Percentiles rank a stretch among this genome's conserved stretches.
These are phyloP conservation scores for Melampsora larici-populina DNA, from an alignment of 1,284 basidiomycete genomes.

Conservation along the genomic window DNA sequence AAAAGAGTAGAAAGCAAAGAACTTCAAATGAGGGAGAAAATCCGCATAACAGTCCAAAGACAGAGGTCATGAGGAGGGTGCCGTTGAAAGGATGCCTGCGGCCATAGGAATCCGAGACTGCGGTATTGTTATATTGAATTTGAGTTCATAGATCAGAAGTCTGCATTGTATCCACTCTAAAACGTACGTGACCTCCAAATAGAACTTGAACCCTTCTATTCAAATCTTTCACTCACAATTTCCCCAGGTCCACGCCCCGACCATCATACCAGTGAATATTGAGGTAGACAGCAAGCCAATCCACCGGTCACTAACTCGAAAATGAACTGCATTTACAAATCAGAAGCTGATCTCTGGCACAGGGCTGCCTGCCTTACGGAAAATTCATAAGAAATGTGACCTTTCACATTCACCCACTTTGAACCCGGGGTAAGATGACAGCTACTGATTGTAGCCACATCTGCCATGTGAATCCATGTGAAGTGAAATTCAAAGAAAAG, in stretches of 20 bases:
- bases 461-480: neutral
- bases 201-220: neutral
- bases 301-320: slow-evolving; percentile 59
- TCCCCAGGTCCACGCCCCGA: slow-evolving; percentile 68
- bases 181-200: neutral
- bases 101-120: slow-evolving; percentile 60
- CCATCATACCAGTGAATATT: slow-evolving; percentile 92
- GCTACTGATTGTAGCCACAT: slow-evolving; percentile 43
- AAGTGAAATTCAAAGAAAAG: too few species aligned
- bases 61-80: slow-evolving; percentile 80
- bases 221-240: slow-evolving; percentile 43
- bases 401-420: slow-evolving; percentile 19
- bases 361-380: too few species aligned
- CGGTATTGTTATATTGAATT: neutral
- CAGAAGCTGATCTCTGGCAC: too few species aligned
- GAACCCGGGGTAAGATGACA: slow-evolving; percentile 38
- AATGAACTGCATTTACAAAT: slow-evolving; percentile 14
- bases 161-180: neutral
- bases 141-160: neutral
- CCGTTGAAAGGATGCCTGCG: slow-evolving; percentile 85
- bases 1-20: slow-evolving; percentile 76
- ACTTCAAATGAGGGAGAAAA: slow-evolving; percentile 69
- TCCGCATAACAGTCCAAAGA: slow-evolving; percentile 81
- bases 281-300: slow-evolving; percentile 73
- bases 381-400: too few species aligned